Conservation (phyloP, 1,284 basidiomycete genomes). For the Trametes sp. region DNA sequence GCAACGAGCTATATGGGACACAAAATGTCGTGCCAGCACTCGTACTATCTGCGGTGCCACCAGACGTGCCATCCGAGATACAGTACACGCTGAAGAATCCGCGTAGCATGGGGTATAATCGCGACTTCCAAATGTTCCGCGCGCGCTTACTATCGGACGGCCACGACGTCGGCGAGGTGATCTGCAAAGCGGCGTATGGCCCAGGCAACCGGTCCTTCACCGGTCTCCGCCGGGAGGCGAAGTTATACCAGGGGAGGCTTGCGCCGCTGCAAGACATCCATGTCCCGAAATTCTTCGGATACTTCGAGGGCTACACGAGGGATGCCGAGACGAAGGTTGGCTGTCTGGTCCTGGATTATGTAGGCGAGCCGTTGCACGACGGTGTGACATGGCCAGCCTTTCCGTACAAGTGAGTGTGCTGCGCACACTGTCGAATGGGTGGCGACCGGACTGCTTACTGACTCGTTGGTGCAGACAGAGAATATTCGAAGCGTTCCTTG, state of each 20-base stretch:
- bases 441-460: neutral
- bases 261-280: neutral
- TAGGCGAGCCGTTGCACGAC: neutral
- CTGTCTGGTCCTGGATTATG: neutral
- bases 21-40: no score
- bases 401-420: no score
- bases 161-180: neutral
- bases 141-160: neutral
- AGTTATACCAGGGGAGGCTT: neutral
- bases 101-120: neutral
- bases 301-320: neutral
- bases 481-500: neutral
- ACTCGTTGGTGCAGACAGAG: neutral
- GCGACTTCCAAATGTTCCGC: neutral
- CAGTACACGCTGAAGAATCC: neutral
- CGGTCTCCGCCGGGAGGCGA: neutral
- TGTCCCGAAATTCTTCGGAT: neutral
- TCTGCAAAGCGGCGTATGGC: neutral
- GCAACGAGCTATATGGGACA: no score
- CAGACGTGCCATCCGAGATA: neutral
- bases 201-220: neutral
- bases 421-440: no score
- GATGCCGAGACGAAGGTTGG: neutral
- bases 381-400: no score
- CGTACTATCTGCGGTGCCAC: no score